Evolutionary conservation across 2,329 filamentous ascomycete species (phyloP).

Genomic region (Biscogniauxia sp.): DNA sequence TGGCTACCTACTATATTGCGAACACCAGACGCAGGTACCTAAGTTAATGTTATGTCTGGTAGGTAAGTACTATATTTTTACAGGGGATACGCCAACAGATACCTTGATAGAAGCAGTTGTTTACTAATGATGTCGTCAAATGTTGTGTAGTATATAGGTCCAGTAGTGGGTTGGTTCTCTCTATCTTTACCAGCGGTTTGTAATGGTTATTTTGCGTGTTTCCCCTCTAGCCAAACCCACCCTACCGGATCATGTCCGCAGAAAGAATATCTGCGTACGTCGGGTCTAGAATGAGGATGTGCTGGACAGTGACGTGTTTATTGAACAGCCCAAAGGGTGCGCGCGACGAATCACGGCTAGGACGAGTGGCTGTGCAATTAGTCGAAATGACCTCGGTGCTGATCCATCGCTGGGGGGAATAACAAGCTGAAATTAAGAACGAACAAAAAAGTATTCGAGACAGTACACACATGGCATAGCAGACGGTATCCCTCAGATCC

Average conservation of each 20-base stretch:
- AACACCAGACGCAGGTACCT: no score
- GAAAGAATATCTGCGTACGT: neutral
- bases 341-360: neutral
- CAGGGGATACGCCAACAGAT: no score
- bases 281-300: neutral
- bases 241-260: neutral
- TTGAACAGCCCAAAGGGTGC: neutral
- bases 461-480: neutral
- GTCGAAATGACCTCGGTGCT: conserved; percentile 1
- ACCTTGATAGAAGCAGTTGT: no score
- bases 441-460: neutral
- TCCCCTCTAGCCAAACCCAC: neutral
- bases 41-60: no score
- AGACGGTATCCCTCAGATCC: neutral
- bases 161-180: neutral
- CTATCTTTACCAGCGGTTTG: conserved; percentile 1
- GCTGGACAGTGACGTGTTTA: conserved; percentile 1
- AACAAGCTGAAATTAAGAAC: neutral
- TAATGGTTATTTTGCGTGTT: neutral
- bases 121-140: no score
- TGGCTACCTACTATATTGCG: no score
- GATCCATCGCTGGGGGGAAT: neutral
- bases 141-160: no score
- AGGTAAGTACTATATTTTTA: no score
- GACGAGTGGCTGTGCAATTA: conserved; percentile 2